Evolutionary conservation across 345 rosid species (phyloP), one percentile per base, ranked within the genome.

Genomic region (Rhizophora apiculata): DNA sequence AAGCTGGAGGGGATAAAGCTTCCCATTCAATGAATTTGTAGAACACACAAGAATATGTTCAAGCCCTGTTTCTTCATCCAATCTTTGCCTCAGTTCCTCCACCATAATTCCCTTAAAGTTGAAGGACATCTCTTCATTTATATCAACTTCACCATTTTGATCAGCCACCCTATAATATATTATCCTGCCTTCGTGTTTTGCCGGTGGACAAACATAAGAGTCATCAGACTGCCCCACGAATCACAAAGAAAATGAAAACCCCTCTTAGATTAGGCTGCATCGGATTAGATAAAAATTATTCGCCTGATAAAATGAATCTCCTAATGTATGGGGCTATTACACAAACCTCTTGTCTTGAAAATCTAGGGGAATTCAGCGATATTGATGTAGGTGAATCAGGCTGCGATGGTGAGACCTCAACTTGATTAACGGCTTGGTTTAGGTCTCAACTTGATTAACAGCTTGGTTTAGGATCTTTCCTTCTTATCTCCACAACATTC

Each of bases 351-450:
- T 58, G 32, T 73, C 60, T 52, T 6, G 80, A 49, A 65, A 52
- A 60, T 67, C 55, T 74, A 53, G 83, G 84, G 6, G 82, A 68
- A 53, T 62, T 39, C n/a, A 78, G 76, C 58, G 71, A 73, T 46
- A 77, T 53, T 59, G 73, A 48, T 18, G 81, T 46, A 7, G 92
- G 83, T 56, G 92, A 80, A 66, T 27, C 27, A 21, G 79, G 71
- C 34, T 76, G 81, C n/a, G 73, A 53, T 46, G 68, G 49, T 26
- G 63, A 66, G 8, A 54, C 53, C 31, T 34, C 75, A 22, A 16
- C 53, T 5, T 1, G 48, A 49, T 74, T 19, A 59, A n/a, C 2
- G 11, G 56, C 54, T 51, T 36, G 62, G 52, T 8, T 39, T 1
- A 60, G n/a, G n/a, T n/a, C 31, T 34, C 75, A 22, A 16, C 53